These are phyloP conservation scores for Tuber microsphaerosporum DNA, from an alignment of 495 filamentous ascomycete species.

Conservation along the genomic window DNA sequence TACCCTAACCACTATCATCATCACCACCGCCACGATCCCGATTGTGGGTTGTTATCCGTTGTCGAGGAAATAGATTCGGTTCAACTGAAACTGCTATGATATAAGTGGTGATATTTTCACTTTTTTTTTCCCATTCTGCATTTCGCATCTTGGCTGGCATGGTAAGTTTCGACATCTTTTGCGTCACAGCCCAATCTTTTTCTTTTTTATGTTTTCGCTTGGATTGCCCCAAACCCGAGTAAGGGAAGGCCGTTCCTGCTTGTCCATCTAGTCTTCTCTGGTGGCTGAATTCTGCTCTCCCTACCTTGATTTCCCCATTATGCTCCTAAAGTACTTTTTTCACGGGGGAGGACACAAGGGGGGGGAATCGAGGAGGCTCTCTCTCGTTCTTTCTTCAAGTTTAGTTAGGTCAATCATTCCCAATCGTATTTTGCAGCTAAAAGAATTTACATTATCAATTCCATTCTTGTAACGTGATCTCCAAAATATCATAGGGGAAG, in stretches of 20 bases:
- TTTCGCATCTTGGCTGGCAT: not conserved
- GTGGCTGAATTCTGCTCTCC: not conserved
- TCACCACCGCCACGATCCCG: not conserved
- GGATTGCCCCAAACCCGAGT: constrained; percentile 3
- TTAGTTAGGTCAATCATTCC: not conserved
- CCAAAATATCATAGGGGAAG: not conserved
- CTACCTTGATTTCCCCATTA: not conserved
- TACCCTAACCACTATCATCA: not conserved
- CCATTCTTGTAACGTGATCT: not conserved
- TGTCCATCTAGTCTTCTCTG: not conserved
- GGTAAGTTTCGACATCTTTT: not conserved
- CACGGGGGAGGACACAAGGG: not conserved
- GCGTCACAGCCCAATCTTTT: not conserved
- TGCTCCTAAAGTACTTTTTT: not conserved
- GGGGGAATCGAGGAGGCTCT: not conserved
- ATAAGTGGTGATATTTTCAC: not conserved
- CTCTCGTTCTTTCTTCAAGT: not conserved
- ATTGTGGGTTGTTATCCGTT: not conserved
- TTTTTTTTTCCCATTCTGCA: not conserved
- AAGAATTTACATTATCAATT: not conserved
- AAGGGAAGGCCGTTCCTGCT: not conserved
- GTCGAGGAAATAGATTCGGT: not conserved
- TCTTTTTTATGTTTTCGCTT: not conserved
- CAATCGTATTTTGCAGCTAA: not conserved
- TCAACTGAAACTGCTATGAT: not conserved